Base-by-base conservation (phyloP, 2,329 filamentous ascomycete genomes). In the Epichloe typhina region DNA sequence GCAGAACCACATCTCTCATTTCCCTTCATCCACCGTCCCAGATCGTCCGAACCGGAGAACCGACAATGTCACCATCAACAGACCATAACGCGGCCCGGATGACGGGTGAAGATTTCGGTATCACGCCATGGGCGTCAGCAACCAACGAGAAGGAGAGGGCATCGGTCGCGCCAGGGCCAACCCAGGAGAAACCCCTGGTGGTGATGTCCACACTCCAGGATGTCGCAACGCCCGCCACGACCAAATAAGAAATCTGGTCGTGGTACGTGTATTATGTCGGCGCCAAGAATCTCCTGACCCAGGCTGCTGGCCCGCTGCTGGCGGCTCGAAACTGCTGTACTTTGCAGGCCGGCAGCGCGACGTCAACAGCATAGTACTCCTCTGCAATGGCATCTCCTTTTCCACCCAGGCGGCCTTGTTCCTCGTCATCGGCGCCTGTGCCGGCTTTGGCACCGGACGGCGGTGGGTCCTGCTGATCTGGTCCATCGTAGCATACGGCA, bases 311-410 rank as follows among this genome's bases (percentile, higher is more conserved):
- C 76, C 82, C 61, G 80, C 81, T 26, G 23, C 23, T 7, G 69
- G 69, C 3, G 72, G 77, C 46, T 69, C 68, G 9, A 72, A 70
- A 2, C 68, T 75, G 1, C 63, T 84, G 21, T 57, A 59, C 2
- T 84, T 84, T 53, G 73, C 75, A 1, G 80, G 81, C 13, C 67
- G 67, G 38, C 63, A 71, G 23, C 72, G 79, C 50, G 77, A 77
- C n/a, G 75, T 83, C 58, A 81, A 82, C 61, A 80, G 75, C 52
- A 80, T 85, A 50, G 79, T 86, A 4, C 67, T 86, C 7, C 68
- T 84, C 0, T 72, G 73, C 61, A 85, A 85, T 58, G 82, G 83
- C 49, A 79, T 85, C 51, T 80, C 75, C 15, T 86, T 86, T 60
- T 80, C 81, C 2, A 74, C 83, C 37, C 82, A 86, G 60, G 75